Evolutionary conservation across 805 yeast species (phyloP), one percentile per base, ranked within the genome.

Genomic region (Tetrapisispora pingtungensis): DNA sequence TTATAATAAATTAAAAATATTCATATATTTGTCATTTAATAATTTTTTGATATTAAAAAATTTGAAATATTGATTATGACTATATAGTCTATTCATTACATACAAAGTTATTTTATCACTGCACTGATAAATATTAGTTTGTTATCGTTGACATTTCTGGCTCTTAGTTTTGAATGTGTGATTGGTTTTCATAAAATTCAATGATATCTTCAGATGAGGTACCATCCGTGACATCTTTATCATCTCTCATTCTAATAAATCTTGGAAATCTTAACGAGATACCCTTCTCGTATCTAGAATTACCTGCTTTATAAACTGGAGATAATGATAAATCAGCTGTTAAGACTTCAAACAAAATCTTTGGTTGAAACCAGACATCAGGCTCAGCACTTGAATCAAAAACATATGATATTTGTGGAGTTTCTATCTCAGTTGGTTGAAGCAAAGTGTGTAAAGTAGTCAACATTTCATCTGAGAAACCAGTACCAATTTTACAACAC

Each of bases 401-500:
- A 1, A 80, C 71, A 49, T 75, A 77, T 44, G 80, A 83, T 0
- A 83, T 70, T 52, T 79, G 82, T 2, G 95, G 83, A n/a, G 61
- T 67, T 0, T 66, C 57, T 13, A 78, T 73, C 43, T 79, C 93
- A 0, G 87, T 78, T 3, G 85, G 81, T 35, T 80, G 77, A 46
- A 93, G 70, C 40, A 70, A 70, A 22, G 72, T 74, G 54, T 80
- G 71, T 28, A 93, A 61, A 24, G 65, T 65, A 31, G 77, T 77
- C 46, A 93, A 70, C 56, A 80, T 74, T 51, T 82, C 97, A 52
- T 93, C 98, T 34, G 88, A 77, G 58, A 93, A 93, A 0, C 98
- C 98, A 0, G 98, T 93, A 40, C 98, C 98, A 44, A 94, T 89
- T 62, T 93, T 93, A 68, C 98, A 93, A 35, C 95, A 82, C 0